phyloP scores from a whole-genome alignment of 148 eudicot species.

The Persicaria tinctoria region DNA sequence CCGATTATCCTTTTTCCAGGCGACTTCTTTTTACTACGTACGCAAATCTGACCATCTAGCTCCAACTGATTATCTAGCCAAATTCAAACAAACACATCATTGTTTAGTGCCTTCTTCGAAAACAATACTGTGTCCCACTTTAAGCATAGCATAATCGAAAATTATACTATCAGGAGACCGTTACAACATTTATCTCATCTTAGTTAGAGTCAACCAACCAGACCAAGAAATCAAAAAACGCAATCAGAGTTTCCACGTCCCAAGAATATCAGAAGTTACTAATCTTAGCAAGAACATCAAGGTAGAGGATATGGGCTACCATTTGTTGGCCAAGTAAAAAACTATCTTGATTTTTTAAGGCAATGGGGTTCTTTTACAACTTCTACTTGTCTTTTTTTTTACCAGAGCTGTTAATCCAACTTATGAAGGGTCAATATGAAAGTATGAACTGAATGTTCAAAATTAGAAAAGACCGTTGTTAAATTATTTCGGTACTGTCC shows the following conservation, averaged over 20 bases:
- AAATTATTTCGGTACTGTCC: neutral
- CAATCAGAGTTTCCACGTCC: too few relatives aligned
- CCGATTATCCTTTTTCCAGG: conserved; percentile 78
- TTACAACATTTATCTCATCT: neutral
- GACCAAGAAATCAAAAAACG: neutral
- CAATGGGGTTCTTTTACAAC: neutral
- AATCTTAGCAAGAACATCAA: neutral
- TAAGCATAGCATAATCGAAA: neutral
- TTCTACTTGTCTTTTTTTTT: too few relatives aligned
- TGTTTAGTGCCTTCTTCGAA: neutral
- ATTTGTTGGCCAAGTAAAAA: neutral
- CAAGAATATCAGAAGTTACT: neutral
- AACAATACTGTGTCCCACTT: neutral
- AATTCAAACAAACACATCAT: neutral
- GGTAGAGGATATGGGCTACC: neutral
- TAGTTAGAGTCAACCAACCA: neutral
- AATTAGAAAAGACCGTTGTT: neutral
- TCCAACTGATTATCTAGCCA: conserved; percentile 59
- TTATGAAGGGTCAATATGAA: neutral
- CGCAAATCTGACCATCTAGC: conserved; percentile 48
- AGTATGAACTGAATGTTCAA: neutral
- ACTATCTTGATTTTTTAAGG: neutral
- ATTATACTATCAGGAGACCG: neutral
- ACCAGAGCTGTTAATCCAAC: neutral
- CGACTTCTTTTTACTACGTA: conserved; percentile 68